Evolutionary conservation across 1,284 basidiomycete genomes (phyloP), one percentile per base, ranked within the genome.

Genomic region (Exobasidium cylindrosporum): DNA sequence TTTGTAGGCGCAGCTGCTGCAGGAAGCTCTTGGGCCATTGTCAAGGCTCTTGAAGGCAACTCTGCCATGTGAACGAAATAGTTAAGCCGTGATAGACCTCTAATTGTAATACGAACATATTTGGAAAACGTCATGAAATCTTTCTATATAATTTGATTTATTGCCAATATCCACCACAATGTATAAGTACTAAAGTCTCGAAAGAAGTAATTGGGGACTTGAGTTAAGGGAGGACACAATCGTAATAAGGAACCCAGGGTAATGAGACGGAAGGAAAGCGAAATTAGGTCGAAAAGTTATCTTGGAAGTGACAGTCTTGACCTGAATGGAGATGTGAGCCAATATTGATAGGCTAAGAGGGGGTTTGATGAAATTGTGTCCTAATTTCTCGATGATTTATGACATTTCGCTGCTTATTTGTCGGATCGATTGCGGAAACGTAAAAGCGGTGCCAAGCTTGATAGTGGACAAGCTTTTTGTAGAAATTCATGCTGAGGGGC

Each of bases 1-100:
- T 82, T 90, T 45, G 94, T 97, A 1, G 94, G 94, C 58, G 92
- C 91, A 29, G 82, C 90, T 0, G 93, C 94, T 0, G 92, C 94
- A 0, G 92, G 86, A 0, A 90, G 91, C 0, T 91, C 92, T 1
- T 97, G 91, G 78, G 88, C 84, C 0, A 87, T 97, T 64, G 92
- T 96, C 50, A 87, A 86, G 60, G 82, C 85, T 0, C 79, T 97
- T 62, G 92, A 93, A 55, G 71, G 71, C 26, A 28, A 28, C 26
- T 50, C 47, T 4, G 43, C 43, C n/a, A n/a, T n/a, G n/a, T n/a
- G n/a, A n/a, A n/a, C n/a, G n/a, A n/a, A n/a, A n/a, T n/a, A n/a
- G n/a, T 3, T 45, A 11, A 45, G 3, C 3, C 23, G 17, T 4
- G 17, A 4, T 11, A 4, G 17, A 11, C 17, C 17, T 11, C 11